Evolutionary conservation across 2,329 filamentous ascomycete genomes (phyloP).

Genomic region (Fusarium liriodendri): DNA sequence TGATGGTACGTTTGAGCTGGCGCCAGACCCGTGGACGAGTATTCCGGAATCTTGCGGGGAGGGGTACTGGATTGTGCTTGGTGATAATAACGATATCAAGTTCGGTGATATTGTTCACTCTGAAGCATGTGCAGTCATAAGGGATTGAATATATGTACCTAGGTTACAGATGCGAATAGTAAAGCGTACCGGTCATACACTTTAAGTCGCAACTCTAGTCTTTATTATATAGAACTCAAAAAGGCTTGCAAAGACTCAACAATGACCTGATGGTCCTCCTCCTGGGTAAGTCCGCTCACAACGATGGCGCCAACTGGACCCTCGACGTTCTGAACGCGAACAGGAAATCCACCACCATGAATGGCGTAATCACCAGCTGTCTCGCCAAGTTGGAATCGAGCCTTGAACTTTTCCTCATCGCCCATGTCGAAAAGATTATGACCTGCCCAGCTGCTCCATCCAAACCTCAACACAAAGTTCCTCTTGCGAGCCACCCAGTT

Average conservation of each 20-base stretch:
- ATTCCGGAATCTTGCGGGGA: too few species aligned
- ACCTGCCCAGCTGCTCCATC: not conserved
- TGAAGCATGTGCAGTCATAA: too few species aligned
- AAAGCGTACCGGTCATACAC: too few species aligned
- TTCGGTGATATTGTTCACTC: too few species aligned
- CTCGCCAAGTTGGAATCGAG: not conserved
- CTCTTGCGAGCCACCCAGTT: slow-evolving; percentile 2
- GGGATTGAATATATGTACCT: too few species aligned
- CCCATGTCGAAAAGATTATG: slow-evolving; percentile 1
- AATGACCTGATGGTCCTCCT: slow-evolving; percentile 2
- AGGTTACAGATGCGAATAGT: too few species aligned
- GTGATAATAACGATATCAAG: too few species aligned
- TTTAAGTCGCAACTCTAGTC: too few species aligned
- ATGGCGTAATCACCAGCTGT: not conserved
- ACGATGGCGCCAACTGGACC: not conserved
- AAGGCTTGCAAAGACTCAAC: not conserved
- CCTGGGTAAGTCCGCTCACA: not conserved
- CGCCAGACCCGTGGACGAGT: too few species aligned
- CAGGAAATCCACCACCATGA: not conserved
- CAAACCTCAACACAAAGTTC: not conserved
- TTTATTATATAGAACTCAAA: not conserved
- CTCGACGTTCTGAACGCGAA: not conserved
- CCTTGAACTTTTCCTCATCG: not conserved
- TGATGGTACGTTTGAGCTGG: not conserved
- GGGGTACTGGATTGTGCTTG: too few species aligned